phyloP scores from a whole-genome alignment of 495 filamentous ascomycete genomes.

The Penicillium crystallinum region DNA sequence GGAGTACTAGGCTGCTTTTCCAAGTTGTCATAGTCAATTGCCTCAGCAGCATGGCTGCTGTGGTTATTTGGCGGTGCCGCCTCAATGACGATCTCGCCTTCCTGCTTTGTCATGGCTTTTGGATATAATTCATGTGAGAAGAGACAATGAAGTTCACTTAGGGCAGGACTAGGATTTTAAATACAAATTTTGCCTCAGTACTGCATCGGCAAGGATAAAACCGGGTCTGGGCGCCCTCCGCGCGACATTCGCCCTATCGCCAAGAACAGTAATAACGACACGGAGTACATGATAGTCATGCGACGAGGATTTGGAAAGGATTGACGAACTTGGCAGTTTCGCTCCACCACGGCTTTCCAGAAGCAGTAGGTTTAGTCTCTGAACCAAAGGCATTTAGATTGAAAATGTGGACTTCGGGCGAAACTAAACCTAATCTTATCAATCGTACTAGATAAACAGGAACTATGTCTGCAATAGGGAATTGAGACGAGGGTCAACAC shows the following conservation, averaged over 20 bases:
- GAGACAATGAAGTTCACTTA: no score
- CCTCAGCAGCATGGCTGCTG: not conserved
- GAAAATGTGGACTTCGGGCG: not conserved
- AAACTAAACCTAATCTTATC: constrained; percentile 3
- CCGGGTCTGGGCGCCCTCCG: no score
- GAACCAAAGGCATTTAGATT: not conserved
- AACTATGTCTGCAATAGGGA: not conserved
- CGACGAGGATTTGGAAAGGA: not conserved
- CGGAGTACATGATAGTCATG: no score
- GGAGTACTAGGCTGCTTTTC: not conserved
- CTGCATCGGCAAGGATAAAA: no score
- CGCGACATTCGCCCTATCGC: no score
- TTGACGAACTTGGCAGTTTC: not conserved
- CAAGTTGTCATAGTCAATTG: not conserved
- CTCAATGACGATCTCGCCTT: not conserved
- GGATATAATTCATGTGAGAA: not conserved
- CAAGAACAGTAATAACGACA: no score
- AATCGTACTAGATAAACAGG: not conserved
- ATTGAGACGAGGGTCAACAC: not conserved
- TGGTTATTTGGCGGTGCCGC: not conserved
- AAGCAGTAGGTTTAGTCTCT: not conserved
- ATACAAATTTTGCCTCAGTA: no score
- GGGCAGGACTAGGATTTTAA: no score
- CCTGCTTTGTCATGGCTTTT: not conserved
- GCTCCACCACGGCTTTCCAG: not conserved